These are phyloP conservation scores for Oenanthe sinensis DNA, from an alignment of 129 eudicot genomes.

Conservation along the genomic window DNA sequence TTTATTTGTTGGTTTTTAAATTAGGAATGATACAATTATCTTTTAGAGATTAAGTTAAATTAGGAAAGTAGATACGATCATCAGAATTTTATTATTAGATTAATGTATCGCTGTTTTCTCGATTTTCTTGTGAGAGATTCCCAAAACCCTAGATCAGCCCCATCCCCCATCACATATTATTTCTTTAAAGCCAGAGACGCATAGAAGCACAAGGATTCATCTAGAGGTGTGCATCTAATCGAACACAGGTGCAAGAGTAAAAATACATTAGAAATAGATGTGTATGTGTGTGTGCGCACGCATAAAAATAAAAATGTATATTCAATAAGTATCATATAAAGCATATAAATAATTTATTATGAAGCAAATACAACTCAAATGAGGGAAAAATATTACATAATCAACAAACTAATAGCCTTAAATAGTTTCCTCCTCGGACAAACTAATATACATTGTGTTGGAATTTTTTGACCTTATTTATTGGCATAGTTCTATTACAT, in stretches of 20 bases:
- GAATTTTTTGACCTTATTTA: not conserved
- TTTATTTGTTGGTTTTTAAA: too few species aligned
- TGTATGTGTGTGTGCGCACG: too few species aligned
- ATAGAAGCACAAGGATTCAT: not conserved
- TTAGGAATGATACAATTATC: too few species aligned
- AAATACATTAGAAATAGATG: too few species aligned
- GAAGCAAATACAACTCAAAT: not conserved
- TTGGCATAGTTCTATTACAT: not conserved
- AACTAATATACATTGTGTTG: not conserved
- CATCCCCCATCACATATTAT: too few species aligned
- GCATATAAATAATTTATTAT: not conserved
- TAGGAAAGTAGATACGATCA: too few species aligned
- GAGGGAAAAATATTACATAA: not conserved
- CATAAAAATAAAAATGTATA: not conserved
- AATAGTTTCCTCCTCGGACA: not conserved
- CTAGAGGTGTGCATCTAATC: not conserved
- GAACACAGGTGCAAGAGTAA: not conserved
- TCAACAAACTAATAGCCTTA: not conserved
- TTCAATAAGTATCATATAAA: not conserved
- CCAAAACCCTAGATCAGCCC: too few species aligned
- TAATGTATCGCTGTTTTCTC: too few species aligned
- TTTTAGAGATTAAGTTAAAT: too few species aligned
- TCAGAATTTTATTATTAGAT: too few species aligned
- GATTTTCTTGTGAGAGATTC: too few species aligned
- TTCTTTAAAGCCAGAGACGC: too few species aligned